phyloP scores from a whole-genome alignment of 495 filamentous ascomycete species.

The Pyrenula aspistea region DNA sequence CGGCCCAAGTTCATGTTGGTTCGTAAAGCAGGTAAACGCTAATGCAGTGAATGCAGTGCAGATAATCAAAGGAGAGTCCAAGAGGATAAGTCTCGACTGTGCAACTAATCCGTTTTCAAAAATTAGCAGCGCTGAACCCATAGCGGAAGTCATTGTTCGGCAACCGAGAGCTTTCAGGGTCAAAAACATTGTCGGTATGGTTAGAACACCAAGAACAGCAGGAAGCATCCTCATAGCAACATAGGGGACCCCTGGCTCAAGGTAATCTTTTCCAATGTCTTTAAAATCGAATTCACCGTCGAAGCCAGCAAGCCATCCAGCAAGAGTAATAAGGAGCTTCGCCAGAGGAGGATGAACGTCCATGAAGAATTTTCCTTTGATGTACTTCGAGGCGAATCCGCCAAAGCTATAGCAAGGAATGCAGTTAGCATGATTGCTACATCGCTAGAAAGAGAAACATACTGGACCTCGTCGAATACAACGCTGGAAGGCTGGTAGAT shows the following conservation, averaged over 20 bases:
- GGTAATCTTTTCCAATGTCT: constrained; percentile 97
- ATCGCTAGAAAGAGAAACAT: constrained; percentile 21
- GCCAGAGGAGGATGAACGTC: constrained; percentile 97
- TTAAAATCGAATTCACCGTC: constrained; percentile 97
- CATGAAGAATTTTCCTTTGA: constrained; percentile 98
- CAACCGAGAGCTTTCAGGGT: constrained; percentile 87
- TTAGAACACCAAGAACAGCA: constrained; percentile 72
- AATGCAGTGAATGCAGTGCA: constrained; percentile 88
- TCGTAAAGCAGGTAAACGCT: constrained; percentile 85
- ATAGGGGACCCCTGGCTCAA: constrained; percentile 90
- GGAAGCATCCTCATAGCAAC: constrained; percentile 95
- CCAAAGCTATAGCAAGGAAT: constrained; percentile 56
- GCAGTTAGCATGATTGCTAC: constrained; percentile 3
- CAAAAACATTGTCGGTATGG: constrained; percentile 85
- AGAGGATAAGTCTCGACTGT: constrained; percentile 86
- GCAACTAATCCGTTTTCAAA: constrained; percentile 95
- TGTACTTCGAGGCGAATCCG: constrained; percentile 95
- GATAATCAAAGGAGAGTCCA: constrained; percentile 89
- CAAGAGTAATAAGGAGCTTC: constrained; percentile 88
- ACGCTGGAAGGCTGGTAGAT: constrained; percentile 95
- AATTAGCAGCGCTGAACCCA: constrained; percentile 77
- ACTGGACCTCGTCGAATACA: constrained; percentile 99
- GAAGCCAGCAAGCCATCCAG: constrained; percentile 91
- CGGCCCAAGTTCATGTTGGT: constrained; percentile 90
- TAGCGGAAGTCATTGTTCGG: constrained; percentile 64